Conservation (phyloP, 257 asterid genomes). For the Petrea volubilis region DNA sequence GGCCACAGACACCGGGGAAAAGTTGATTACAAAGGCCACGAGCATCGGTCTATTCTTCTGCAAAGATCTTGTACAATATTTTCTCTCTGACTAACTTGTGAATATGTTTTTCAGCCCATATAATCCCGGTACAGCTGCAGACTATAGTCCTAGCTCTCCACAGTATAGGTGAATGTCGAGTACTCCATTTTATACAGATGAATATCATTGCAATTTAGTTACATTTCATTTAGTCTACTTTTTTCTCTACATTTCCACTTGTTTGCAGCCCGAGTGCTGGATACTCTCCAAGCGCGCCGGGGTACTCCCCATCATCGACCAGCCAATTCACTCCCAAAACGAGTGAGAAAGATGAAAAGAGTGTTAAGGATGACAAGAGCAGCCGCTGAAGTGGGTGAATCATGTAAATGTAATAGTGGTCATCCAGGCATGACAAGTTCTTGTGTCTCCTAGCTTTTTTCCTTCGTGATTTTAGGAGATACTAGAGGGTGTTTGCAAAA, state of each 20-base stretch:
- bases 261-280: slow-evolving; percentile 87
- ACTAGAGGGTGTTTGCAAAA: too few relatives aligned
- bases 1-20: background rate
- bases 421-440: background rate
- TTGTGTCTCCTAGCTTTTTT: background rate
- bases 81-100: slow-evolving; percentile 12
- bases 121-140: slow-evolving; percentile 68
- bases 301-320: slow-evolving; percentile 89
- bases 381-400: slow-evolving; percentile 27
- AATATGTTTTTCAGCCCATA: slow-evolving; percentile 60
- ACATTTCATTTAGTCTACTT: background rate
- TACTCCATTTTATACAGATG: background rate
- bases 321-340: slow-evolving; percentile 79
- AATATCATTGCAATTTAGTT: background rate
- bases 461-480: background rate
- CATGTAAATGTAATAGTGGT: background rate
- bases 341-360: slow-evolving; percentile 60
- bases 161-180: slow-evolving; percentile 67
- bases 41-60: background rate
- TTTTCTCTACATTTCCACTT: background rate
- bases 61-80: background rate
- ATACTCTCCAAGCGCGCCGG: slow-evolving; percentile 96
- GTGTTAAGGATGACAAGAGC: slow-evolving; percentile 58
- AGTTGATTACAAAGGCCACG: background rate
- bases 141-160: slow-evolving; percentile 89